Evolutionary conservation across 257 asterid genomes (phyloP), one percentile per base, ranked within the genome.

Genomic region (Perilla frutescens): DNA sequence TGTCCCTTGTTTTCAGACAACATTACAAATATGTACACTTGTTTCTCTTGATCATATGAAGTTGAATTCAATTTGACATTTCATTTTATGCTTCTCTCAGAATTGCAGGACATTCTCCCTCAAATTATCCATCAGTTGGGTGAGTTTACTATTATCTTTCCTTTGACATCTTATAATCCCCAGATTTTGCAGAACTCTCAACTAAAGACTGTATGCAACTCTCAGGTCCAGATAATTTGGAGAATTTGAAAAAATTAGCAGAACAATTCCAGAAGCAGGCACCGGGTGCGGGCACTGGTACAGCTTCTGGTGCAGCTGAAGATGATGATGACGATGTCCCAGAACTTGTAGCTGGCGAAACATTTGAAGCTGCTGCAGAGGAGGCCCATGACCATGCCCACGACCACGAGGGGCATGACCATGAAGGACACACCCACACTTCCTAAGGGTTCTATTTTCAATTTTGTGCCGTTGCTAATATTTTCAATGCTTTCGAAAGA

Each of bases 151-250:
- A 0, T 15, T 9, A 31, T 5, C 26, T 49, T 12, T 37, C 68
- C 4, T 61, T 15, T 14, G 7, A n/a, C 51, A 36, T 40, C 12
- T 55, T 37, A 4, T 70, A 59, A 7, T 8, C 34, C 20, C 64
- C 44, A 29, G n/a, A 20, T 31, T 13, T 32, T 56, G 41, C 41
- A 12, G 32, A 45, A 56, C 34, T 49, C 40, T 5, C 26, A 29
- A 53, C 62, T 68, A 7, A 15, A 15, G 1, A 14, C 29, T 66
- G 1, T 20, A 14, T 36, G 12, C 41, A 43, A 3, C 2, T 63
- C 48, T 41, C 88, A 91, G 97, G 97, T 6, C 92, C 96, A 0
- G 94, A 89, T 85, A 89, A 91, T 76, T 75, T 91, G 86, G 97
- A 88, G 88, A 83, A 87, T 63, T 79, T 86, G 89, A 91, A 87